Evolutionary conservation across 129 eudicot species (phyloP).

Genomic region (Saposhnikovia divaricata): DNA sequence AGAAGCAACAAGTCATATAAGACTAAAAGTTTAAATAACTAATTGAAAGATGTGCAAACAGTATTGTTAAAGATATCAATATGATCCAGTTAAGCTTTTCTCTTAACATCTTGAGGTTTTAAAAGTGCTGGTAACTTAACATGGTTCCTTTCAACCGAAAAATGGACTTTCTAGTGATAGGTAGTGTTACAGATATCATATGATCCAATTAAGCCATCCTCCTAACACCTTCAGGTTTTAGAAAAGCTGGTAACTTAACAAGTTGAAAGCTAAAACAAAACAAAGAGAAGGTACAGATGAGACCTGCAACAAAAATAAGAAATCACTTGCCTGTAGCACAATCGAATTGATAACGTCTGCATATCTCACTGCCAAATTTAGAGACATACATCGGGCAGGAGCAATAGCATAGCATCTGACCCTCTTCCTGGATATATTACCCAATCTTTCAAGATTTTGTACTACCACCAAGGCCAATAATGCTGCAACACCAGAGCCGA

Average conservation of each 20-base stretch:
- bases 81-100: too few species aligned
- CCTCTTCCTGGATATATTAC: slow-evolving; percentile 62
- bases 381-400: slow-evolving; percentile 88
- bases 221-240: too few species aligned
- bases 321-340: slow-evolving; percentile 78
- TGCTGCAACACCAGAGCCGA: slow-evolving; percentile 96
- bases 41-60: too few species aligned
- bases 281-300: not conserved
- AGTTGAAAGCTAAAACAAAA: not conserved
- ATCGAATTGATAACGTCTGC: slow-evolving; percentile 87
- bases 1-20: too few species aligned
- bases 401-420: slow-evolving; percentile 85
- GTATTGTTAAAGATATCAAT: too few species aligned
- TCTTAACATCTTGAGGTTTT: too few species aligned
- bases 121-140: too few species aligned
- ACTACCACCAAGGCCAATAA: slow-evolving; percentile 69
- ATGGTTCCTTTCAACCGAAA: too few species aligned
- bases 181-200: too few species aligned
- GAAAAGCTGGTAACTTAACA: not conserved
- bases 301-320: not conserved
- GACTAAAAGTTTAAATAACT: too few species aligned
- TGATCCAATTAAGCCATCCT: too few species aligned
- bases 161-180: too few species aligned
- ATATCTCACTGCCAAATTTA: slow-evolving; percentile 89
- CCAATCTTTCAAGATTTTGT: slow-evolving; percentile 57